Conservation (phyloP, 1,284 basidiomycete genomes). For the Takashimella koratensis region DNA sequence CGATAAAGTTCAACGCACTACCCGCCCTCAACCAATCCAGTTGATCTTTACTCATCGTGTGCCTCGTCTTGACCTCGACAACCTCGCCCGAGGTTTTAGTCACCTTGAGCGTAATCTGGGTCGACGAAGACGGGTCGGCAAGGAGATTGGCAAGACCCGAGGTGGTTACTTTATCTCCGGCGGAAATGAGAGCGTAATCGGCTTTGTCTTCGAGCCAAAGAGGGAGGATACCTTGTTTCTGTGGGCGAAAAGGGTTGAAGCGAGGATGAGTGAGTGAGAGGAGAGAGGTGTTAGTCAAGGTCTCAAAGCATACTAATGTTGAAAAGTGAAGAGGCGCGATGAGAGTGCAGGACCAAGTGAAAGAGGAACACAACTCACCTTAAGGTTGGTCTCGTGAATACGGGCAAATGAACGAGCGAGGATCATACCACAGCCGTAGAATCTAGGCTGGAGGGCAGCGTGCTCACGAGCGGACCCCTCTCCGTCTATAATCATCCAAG, state of each 20-base stretch:
- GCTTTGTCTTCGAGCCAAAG: conserved; percentile 83
- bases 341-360: no score
- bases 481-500: conserved; percentile 57
- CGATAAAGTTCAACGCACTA: conserved; percentile 70
- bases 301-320: no score
- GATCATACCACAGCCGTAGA: conserved; percentile 84
- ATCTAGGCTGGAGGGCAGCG: conserved; percentile 92
- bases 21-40: conserved; percentile 80
- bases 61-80: conserved; percentile 68
- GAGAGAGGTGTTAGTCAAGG: no score
- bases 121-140: conserved; percentile 56
- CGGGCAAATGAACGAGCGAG: conserved; percentile 91
- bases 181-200: conserved; percentile 76
- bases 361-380: conserved; percentile 54
- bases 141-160: conserved; percentile 58
- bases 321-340: conserved; percentile 6
- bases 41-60: conserved; percentile 87
- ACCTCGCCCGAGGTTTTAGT: conserved; percentile 61
- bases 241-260: conserved; percentile 8
- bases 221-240: conserved; percentile 94
- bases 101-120: conserved; percentile 57
- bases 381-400: conserved; percentile 97
- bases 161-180: conserved; percentile 68
- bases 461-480: conserved; percentile 87
- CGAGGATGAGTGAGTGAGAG: no score